Conservation (phyloP, 179 eudicot genomes). For the Sideroxylon spinosum region DNA sequence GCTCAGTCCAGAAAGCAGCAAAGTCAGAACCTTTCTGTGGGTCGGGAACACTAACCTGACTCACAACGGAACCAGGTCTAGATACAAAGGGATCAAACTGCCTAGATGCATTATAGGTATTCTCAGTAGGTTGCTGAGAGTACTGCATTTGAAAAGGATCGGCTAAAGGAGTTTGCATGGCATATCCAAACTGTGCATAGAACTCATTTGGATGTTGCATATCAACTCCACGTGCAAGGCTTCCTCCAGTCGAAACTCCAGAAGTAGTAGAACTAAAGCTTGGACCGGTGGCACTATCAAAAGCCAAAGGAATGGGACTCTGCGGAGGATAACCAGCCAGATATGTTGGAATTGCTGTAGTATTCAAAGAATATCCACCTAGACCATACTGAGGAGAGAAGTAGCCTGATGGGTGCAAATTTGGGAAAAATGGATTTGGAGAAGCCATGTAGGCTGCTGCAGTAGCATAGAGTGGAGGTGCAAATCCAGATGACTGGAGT, state of each 20-base stretch:
- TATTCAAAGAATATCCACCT: conserved; percentile 22
- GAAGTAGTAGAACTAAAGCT: conserved; percentile 24
- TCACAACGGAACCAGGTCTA: conserved; percentile 27
- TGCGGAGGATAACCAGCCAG: conserved; percentile 25
- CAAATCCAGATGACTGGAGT: conserved; percentile 28
- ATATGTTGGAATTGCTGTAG: conserved; percentile 26
- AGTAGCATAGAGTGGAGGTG: conserved; percentile 29
- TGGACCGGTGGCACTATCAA: conserved; percentile 25
- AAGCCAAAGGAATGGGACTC: conserved; percentile 19
- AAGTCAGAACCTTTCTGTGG: conserved; percentile 25
- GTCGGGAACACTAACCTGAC: conserved; percentile 30
- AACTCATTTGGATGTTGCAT: conserved; percentile 38
- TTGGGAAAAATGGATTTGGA: conserved; percentile 24
- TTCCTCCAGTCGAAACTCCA: conserved; percentile 16
- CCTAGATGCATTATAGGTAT: conserved; percentile 33
- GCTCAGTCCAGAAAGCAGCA: conserved; percentile 30
- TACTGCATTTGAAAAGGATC: conserved; percentile 44
- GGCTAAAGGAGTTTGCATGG: conserved; percentile 35
- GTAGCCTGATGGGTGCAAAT: conserved; percentile 28
- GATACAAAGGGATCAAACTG: conserved; percentile 28
- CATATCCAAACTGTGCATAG: conserved; percentile 46
- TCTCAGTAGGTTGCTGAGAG: conserved; percentile 39
- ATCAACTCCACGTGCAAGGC: conserved; percentile 16
- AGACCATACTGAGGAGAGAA: conserved; percentile 24
- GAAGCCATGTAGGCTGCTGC: conserved; percentile 31